Percentiles rank a stretch among this genome's conserved stretches.
Conservation (phyloP, 1,284 basidiomycete species). For the Cystobasidiaceae sp. region DNA sequence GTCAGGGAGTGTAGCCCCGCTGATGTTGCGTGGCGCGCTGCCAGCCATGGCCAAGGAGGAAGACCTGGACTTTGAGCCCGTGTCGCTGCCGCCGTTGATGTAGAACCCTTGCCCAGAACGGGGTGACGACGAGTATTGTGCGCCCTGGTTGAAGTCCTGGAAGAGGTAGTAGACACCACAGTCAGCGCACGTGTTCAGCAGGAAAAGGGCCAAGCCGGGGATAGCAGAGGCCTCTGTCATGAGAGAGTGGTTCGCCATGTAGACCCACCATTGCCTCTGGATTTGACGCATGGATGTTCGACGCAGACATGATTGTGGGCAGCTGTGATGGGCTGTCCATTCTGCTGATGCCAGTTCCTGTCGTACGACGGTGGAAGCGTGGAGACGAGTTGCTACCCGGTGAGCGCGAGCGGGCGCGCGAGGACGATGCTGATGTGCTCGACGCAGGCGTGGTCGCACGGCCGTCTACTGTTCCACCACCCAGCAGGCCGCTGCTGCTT, state of each 20-base stretch:
- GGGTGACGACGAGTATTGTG: slow-evolving; percentile 3
- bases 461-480: too few species aligned
- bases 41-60: background rate
- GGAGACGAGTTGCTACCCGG: background rate
- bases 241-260: too few species aligned
- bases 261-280: slow-evolving; percentile 1
- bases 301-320: slow-evolving; percentile 7
- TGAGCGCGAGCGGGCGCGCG: slow-evolving; percentile 12
- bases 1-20: background rate
- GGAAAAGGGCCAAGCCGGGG: background rate
- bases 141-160: background rate
- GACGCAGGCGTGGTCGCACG: too few species aligned
- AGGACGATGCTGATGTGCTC: slow-evolving; percentile 1
- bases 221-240: background rate
- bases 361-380: background rate
- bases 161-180: background rate
- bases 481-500: background rate
- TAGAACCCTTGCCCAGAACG: background rate
- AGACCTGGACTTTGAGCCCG: background rate
- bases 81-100: background rate
- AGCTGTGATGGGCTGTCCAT: slow-evolving; percentile 6
- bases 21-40: background rate
- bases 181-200: background rate
- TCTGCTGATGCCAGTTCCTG: background rate
- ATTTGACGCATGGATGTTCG: slow-evolving; percentile 5